Evolutionary conservation across 306 rosid genomes (phyloP), one percentile per base, ranked within the genome.

Genomic region (Notholithocarpus densiflorus): DNA sequence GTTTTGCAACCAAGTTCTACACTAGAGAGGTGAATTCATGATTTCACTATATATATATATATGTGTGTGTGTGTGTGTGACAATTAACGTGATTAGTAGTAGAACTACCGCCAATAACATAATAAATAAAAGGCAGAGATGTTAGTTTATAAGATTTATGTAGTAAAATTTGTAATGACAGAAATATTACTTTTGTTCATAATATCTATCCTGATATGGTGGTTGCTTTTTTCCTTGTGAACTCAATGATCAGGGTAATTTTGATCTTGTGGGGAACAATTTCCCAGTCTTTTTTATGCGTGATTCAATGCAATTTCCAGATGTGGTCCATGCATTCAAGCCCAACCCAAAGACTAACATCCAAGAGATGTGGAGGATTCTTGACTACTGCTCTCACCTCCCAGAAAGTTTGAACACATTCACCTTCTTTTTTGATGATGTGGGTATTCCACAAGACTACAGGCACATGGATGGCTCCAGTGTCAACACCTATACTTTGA

Each of bases 391-490:
- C 83, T 94, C 98, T 72, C 94, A 92, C 90, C 92, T 82, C 74
- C 97, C 98, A 1, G 98, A 94, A 83, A 94, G 98, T 85, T 80
- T 94, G 82, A 88, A 94, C 88, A 94, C 87, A 86, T 92, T 94
- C 79, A 71, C 88, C 78, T 91, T 88, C 78, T 83, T 92, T 71
- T 90, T 86, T 79, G 98, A 94, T 82, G 98, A 94, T 71, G 1
- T 92, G 73, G 97, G 98, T 52, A 68, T 94, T 62, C 98, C 98
- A 60, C 96, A 86, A 87, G 94, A 92, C 71, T 94, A 92, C 81
- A 89, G 98, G 88, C 98, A 94, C 82, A 94, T 94, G 92, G 98
- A 94, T 6, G 98, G 98, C 59, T 86, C 87, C 70, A 93, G 98
- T 76, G 97, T 94, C 57, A 89, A 92, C 80, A 89, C 98, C 18